Conservation (phyloP, 768 basidiomycete species). For the Auriscalpium vulgare region DNA sequence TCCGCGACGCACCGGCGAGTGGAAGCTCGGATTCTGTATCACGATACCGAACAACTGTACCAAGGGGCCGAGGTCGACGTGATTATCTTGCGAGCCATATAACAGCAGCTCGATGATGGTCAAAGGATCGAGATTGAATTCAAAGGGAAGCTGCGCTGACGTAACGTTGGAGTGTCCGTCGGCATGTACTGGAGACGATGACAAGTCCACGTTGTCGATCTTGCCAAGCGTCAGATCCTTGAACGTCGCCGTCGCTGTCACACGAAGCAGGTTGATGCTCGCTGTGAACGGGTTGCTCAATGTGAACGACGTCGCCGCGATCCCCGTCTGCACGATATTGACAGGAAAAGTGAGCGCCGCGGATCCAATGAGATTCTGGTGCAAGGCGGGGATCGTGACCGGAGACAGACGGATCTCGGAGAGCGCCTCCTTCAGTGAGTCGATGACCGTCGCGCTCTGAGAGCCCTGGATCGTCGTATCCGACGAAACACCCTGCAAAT, state of each 20-base stretch:
- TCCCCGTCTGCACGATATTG: constrained; percentile 51
- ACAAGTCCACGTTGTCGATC: constrained; percentile 48
- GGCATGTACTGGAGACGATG: constrained; percentile 50
- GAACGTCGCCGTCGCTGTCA: constrained; percentile 48
- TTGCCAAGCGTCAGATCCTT: constrained; percentile 47
- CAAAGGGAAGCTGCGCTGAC: constrained; percentile 48
- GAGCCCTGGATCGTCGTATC: constrained; percentile 50
- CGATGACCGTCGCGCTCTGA: constrained; percentile 46
- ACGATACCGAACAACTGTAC: constrained; percentile 46
- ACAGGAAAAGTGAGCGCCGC: constrained; percentile 53
- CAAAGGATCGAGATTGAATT: constrained; percentile 58
- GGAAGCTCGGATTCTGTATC: constrained; percentile 38
- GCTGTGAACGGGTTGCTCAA: constrained; percentile 68
- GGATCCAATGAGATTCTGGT: constrained; percentile 50
- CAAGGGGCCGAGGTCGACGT: constrained; percentile 56
- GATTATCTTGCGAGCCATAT: constrained; percentile 41
- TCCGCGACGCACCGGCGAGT: constrained; percentile 38
- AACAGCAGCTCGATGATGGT: constrained; percentile 51
- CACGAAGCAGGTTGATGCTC: constrained; percentile 51
- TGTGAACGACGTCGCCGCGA: constrained; percentile 49
- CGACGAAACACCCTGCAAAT: constrained; percentile 54
- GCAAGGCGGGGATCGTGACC: constrained; percentile 56
- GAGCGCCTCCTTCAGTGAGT: constrained; percentile 53
- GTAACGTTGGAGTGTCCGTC: constrained; percentile 50
- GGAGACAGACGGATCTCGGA: constrained; percentile 52